A percentile compares a stretch with the other conserved stretches of the same genome.
Evolutionary conservation across 495 filamentous ascomycete genomes (phyloP).

Genomic region (Darksidea phi): DNA sequence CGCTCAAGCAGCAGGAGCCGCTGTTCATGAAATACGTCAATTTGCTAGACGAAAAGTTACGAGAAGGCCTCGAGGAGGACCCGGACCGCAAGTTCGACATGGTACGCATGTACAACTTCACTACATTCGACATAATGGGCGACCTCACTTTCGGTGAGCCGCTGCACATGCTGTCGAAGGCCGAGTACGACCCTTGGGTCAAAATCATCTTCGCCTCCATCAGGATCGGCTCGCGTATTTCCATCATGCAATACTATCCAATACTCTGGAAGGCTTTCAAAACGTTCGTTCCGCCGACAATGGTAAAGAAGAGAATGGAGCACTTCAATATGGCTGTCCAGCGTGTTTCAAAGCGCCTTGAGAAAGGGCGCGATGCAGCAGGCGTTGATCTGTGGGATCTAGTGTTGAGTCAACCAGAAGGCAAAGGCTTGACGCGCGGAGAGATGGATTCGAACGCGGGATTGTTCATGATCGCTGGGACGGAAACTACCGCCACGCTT

Average conservation of each 20-base stretch:
- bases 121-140: conserved; percentile 39
- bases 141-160: conserved; percentile 37
- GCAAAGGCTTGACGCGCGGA: conserved; percentile 38
- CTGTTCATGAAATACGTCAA: conserved; percentile 46
- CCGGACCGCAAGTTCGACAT: conserved; percentile 26
- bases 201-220: conserved; percentile 25
- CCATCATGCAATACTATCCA: conserved; percentile 9
- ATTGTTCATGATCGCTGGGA: conserved; percentile 53
- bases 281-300: conserved; percentile 4
- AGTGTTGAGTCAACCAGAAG: conserved; percentile 38
- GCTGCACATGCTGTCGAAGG: conserved; percentile 28
- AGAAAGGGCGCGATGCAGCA: conserved; percentile 19
- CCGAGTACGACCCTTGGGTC: conserved; percentile 37
- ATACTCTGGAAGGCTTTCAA: conserved; percentile 5
- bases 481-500: conserved; percentile 57
- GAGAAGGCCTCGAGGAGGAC: conserved; percentile 21
- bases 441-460: conserved; percentile 49
- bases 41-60: conserved; percentile 41
- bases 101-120: conserved; percentile 40
- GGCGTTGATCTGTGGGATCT: conserved; percentile 33
- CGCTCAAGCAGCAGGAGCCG: conserved; percentile 48
- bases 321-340: conserved; percentile 34
- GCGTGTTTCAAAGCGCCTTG: conserved; percentile 35
- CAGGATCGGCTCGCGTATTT: conserved; percentile 20
- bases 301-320: conserved; percentile 21